Evolutionary conservation across 805 yeast genomes (phyloP).

Genomic region (Suhomyces emberorum): DNA sequence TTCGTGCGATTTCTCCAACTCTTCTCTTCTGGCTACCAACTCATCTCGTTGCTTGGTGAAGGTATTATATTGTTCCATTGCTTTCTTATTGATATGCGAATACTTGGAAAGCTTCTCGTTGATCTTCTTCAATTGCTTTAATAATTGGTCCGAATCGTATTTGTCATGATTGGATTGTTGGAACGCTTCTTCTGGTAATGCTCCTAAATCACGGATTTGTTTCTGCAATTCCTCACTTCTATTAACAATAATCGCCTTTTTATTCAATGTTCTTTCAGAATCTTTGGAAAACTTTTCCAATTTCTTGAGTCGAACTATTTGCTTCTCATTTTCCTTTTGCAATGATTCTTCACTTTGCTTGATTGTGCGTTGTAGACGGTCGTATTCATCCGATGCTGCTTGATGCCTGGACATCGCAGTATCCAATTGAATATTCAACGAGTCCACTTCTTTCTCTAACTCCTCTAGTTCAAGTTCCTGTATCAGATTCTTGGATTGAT

Average conservation of each 20-base stretch:
- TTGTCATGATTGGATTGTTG: slow-evolving; percentile 37
- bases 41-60: slow-evolving; percentile 73
- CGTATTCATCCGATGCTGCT: slow-evolving; percentile 22
- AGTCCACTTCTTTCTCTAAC: slow-evolving; percentile 23
- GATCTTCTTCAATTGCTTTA: slow-evolving; percentile 50
- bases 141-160: slow-evolving; percentile 49
- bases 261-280: slow-evolving; percentile 64
- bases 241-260: slow-evolving; percentile 52
- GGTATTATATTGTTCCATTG: slow-evolving; percentile 74
- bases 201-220: slow-evolving; percentile 81
- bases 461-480: slow-evolving; percentile 10
- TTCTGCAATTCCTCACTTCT: slow-evolving; percentile 71
- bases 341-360: slow-evolving; percentile 37
- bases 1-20: slow-evolving; percentile 63
- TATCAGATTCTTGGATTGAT: slow-evolving; percentile 7
- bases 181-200: slow-evolving; percentile 82
- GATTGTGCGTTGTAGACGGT: slow-evolving; percentile 28
- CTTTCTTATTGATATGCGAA: slow-evolving; percentile 83
- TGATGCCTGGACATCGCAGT: slow-evolving; percentile 26
- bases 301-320: slow-evolving; percentile 48
- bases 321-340: slow-evolving; percentile 54
- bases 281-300: slow-evolving; percentile 59
- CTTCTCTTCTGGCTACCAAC: slow-evolving; percentile 60
- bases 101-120: slow-evolving; percentile 59
- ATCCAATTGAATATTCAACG: slow-evolving; percentile 23